Conservation (phyloP, 1,284 basidiomycete species). For the Cutaneotrichosporon dermatis region DNA sequence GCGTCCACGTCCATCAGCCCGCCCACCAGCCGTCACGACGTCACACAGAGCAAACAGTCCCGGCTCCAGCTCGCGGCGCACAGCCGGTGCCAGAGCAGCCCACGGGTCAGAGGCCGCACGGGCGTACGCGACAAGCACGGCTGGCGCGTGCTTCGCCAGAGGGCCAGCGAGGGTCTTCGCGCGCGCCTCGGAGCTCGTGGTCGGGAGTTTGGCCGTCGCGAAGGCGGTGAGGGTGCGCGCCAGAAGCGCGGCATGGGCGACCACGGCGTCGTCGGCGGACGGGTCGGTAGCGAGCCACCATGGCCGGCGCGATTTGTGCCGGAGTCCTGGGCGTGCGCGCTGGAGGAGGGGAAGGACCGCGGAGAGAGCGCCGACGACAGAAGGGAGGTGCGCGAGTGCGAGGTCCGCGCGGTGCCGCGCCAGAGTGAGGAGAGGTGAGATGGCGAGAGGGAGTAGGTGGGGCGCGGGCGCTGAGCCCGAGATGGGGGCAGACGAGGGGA, state of each 20-base stretch:
- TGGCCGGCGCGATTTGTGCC: constrained; percentile 62
- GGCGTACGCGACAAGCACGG: constrained; percentile 72
- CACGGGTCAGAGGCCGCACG: constrained; percentile 68
- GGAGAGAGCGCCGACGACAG: constrained; percentile 60
- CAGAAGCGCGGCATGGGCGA: constrained; percentile 7
- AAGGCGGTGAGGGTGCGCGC: constrained; percentile 13
- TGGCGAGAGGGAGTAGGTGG: constrained; percentile 30
- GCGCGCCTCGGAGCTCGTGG: constrained; percentile 30
- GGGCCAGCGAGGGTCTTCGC: constrained; percentile 61
- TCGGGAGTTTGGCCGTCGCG: constrained; percentile 33
- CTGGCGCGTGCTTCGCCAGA: constrained; percentile 77
- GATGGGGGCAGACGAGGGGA: background rate
- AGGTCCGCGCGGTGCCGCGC: constrained; percentile 73
- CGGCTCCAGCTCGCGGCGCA: constrained; percentile 66
- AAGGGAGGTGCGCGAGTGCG: constrained; percentile 62
- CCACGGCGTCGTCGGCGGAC: constrained; percentile 13
- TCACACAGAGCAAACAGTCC: constrained; percentile 76
- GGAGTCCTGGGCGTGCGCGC: constrained; percentile 59
- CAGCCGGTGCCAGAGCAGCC: constrained; percentile 57
- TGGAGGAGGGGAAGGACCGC: constrained; percentile 59
- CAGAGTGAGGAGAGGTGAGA: constrained; percentile 58
- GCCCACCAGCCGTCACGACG: constrained; percentile 55
- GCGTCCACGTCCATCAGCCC: constrained; percentile 33
- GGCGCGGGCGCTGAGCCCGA: background rate
- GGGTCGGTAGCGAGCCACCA: constrained; percentile 58